Percentiles rank a stretch among this genome's conserved stretches.
These are phyloP conservation scores for Cystobasidium sp. DNA, from an alignment of 1,284 basidiomycete species.

Conservation along the genomic window DNA sequence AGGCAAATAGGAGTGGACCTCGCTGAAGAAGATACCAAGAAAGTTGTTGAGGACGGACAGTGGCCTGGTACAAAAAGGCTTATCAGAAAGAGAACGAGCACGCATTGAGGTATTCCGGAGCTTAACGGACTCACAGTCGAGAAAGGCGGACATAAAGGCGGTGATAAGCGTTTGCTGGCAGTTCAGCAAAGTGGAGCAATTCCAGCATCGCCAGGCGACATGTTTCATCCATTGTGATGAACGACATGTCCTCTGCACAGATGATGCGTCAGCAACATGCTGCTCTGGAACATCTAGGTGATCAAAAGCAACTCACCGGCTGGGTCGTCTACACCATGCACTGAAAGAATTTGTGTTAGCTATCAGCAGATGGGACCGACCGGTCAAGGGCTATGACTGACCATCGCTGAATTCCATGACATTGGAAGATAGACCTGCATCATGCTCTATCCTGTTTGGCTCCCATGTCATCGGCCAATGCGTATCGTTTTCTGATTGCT, in stretches of 20 bases:
- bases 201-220: constrained; percentile 28
- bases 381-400: background rate
- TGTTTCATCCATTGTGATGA: constrained; percentile 12
- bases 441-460: constrained; percentile 14
- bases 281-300: too few relatives aligned
- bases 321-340: background rate
- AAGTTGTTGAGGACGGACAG: constrained; percentile 17
- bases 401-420: constrained; percentile 15
- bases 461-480: constrained; percentile 23
- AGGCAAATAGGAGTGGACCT: constrained; percentile 17
- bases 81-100: background rate
- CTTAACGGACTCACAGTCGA: background rate
- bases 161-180: constrained; percentile 22
- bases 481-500: background rate
- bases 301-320: too few relatives aligned
- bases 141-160: constrained; percentile 12
- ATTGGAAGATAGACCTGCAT: constrained; percentile 14
- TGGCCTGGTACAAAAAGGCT: background rate
- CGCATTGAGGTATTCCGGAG: background rate
- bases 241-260: background rate
- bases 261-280: background rate
- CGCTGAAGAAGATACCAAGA: constrained; percentile 10
- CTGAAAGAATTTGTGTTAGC: background rate
- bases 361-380: background rate
- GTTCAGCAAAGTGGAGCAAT: constrained; percentile 16